A percentile compares a stretch with the other conserved stretches of the same genome.
Conservation (phyloP, 139 green algal species). For the Bryopsis sp. region DNA sequence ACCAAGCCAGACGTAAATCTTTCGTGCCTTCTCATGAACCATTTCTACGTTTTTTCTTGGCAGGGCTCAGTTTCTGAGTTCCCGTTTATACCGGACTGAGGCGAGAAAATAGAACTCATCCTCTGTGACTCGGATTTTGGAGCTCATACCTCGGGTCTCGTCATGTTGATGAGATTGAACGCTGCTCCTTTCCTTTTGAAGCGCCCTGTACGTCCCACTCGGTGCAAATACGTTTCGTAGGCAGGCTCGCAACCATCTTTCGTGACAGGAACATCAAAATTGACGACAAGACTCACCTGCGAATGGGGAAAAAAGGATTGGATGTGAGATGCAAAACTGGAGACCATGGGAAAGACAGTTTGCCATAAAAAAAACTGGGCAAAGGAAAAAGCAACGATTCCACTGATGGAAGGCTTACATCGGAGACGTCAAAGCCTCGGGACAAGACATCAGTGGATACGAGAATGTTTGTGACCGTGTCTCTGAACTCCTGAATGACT, state of each 20-base stretch:
- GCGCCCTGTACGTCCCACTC: conserved; percentile 78
- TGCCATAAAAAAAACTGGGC: neutral
- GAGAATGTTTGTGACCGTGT: conserved; percentile 87
- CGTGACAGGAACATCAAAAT: conserved; percentile 91
- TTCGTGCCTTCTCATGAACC: too few relatives aligned
- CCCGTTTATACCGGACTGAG: too few relatives aligned
- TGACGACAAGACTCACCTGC: conserved; percentile 95
- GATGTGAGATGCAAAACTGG: neutral
- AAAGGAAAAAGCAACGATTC: neutral
- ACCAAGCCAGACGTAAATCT: too few relatives aligned
- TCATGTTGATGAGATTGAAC: conserved; percentile 87
- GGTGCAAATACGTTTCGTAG: conserved; percentile 97
- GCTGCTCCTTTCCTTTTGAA: conserved; percentile 92
- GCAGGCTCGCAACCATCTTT: conserved; percentile 57
- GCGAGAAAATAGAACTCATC: too few relatives aligned
- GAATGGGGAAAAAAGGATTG: too few relatives aligned
- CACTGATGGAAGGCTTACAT: conserved; percentile 40
- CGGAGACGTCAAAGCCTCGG: conserved; percentile 92
- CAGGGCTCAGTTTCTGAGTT: too few relatives aligned
- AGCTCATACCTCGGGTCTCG: too few relatives aligned
- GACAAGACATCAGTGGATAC: conserved; percentile 94
- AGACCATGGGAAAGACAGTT: neutral
- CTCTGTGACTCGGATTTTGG: too few relatives aligned
- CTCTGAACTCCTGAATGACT: conserved; percentile 86
- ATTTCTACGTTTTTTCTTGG: too few relatives aligned